Evolutionary conservation across 306 rosid species (phyloP), one percentile per base, ranked within the genome.

Genomic region (Medicago lupulina): DNA sequence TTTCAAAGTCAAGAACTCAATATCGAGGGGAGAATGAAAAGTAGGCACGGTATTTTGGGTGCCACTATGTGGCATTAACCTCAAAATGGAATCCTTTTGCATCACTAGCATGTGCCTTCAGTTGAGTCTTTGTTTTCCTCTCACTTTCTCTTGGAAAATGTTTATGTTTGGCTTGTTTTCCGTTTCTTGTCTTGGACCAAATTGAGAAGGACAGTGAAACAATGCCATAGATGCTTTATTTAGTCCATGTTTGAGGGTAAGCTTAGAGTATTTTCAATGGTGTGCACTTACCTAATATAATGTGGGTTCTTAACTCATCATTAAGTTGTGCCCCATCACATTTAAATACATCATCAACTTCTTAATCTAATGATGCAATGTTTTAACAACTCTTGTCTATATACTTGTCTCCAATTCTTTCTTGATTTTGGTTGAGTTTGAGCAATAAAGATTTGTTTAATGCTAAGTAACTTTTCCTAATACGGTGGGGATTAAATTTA

Each of bases 1-100:
- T 21, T 69, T 74, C 59, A 83, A 83, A 75, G 86, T 83, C 78
- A 75, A 83, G 51, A 21, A 43, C 13, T 18, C 71, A 38, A 18
- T 83, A 77, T 55, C 68, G 43, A 82, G 80, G 82, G 63, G 17
- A 59, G 63, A 73, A 41, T 57, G 36, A 78, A 82, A 74, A 34
- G 80, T 59, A 49, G 81, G 73, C 84, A 67, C 63, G 28, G 14
- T 66, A 44, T 80, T 69, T 77, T 70, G 49, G 62, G 75, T 21
- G 71, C 70, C 73, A 61, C 54, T 70, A 8, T 57, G 77, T 67
- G 80, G 75, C 36, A 68, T 60, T 39, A 36, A 44, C 74, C 69
- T 72, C 51, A 84, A 77, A 84, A 71, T n/a, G 73, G 62, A 71
- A 34, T 39, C 28, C 14, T 43, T 76, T 81, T 6, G 78, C 65